phyloP scores from a whole-genome alignment of 139 green algal species.

The Chlorella sp. region DNA sequence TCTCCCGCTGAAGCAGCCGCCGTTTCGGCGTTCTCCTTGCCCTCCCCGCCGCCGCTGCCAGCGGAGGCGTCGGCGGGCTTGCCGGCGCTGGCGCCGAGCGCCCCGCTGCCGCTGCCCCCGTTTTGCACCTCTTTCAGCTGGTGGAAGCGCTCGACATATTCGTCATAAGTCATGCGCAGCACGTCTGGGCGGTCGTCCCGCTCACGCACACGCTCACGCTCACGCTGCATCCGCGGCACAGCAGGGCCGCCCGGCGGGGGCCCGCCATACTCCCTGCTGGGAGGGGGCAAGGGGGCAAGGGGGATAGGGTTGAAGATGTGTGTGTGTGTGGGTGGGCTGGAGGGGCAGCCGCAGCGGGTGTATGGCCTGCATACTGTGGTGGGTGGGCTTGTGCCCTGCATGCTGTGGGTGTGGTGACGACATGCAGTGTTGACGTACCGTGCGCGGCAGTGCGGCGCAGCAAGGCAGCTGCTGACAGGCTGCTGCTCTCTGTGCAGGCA shows the following conservation, averaged over 20 bases:
- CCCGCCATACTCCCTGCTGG: not conserved
- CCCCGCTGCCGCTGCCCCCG: not conserved
- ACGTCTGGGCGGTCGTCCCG: constrained; percentile 36
- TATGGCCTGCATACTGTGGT: too few species aligned
- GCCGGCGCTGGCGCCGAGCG: not conserved
- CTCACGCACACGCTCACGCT: constrained; percentile 1
- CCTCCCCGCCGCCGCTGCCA: not conserved
- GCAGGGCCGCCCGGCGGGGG: not conserved
- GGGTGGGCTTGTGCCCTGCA: not conserved
- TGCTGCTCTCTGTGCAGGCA: not conserved
- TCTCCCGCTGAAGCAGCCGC: not conserved
- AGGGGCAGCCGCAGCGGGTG: too few species aligned
- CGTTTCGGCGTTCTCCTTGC: not conserved
- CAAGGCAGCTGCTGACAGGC: not conserved
- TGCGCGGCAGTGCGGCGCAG: too few species aligned
- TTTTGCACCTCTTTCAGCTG: constrained; percentile 38
- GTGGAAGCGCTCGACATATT: constrained; percentile 61
- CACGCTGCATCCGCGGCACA: too few species aligned
- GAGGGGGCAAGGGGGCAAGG: not conserved
- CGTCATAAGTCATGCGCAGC: constrained; percentile 60
- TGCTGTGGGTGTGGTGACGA: not conserved
- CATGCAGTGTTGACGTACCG: too few species aligned
- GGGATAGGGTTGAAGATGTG: not conserved
- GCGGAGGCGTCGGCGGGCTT: not conserved
- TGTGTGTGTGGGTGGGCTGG: too few species aligned